Evolutionary conservation across 345 rosid genomes (phyloP), one percentile per base, ranked within the genome.

Genomic region (Luvunga scandens): DNA sequence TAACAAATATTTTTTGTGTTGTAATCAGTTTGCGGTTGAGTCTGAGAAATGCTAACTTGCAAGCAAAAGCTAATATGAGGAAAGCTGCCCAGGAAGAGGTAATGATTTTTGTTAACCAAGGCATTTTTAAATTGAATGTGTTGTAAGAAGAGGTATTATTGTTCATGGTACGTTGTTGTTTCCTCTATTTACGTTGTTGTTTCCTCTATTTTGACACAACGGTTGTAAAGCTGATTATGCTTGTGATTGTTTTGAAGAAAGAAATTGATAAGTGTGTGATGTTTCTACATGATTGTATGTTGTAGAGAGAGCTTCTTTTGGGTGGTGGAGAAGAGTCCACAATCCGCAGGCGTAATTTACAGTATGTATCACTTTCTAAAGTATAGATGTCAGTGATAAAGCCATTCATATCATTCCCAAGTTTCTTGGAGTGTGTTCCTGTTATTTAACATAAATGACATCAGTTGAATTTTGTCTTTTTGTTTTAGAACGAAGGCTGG

Each of bases 261-360:
- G 2, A 56, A 27, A 48, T 27, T 45, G 33, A 16, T 60, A 38
- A 4, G 42, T 30, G 2, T 56, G 4, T 72, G 68, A 66, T 60
- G 16, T 27, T 39, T 70, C 50, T 25, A 56, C 33, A 66, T 69
- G 39, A 9, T 69, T 69, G n/a, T 77, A 21, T 66, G 48, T 85
- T 82, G 73, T 75, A 94, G 98, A 95, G 98, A 87, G 91, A 93
- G 87, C 91, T 91, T 78, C 99, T 95, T 76, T 85, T 95, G 57
- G 99, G 99, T 42, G 96, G 99, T 21, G 99, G 99, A 72, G 92
- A 87, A 79, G 96, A 95, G 88, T 95, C 98, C 57, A 95, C 98
- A 7, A 85, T 87, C 74, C 94, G 93, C 60, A 84, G 98, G 77
- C 92, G 91, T 73, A 93, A 95, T 84, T 83, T 94, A 81, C 99